Evolutionary conservation across 805 yeast species (phyloP).

Genomic region (Isabelozyma heimii): DNA sequence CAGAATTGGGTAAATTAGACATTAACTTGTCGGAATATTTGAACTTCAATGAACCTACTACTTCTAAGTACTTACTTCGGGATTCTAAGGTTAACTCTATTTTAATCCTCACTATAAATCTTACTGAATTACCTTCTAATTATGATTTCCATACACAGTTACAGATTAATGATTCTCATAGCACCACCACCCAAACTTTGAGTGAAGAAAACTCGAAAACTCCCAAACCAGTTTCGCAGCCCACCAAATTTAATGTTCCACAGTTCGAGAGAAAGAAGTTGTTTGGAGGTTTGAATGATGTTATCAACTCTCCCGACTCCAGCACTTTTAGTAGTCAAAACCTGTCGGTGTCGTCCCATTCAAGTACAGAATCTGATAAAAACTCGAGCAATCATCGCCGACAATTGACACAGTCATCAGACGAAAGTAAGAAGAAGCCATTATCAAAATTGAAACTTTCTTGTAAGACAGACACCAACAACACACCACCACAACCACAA

Average conservation of each 20-base stretch:
- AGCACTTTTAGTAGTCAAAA: not conserved
- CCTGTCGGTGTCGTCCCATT: not conserved
- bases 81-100: constrained; percentile 83
- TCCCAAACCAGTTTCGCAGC: constrained; percentile 5
- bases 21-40: constrained; percentile 74
- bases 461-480: not conserved
- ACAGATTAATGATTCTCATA: constrained; percentile 27
- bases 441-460: not conserved
- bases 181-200: not conserved
- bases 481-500: not conserved
- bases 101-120: constrained; percentile 55
- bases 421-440: not conserved
- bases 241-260: constrained; percentile 43
- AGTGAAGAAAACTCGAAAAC: not conserved
- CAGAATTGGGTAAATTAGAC: constrained; percentile 61
- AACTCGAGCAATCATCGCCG: not conserved
- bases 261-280: constrained; percentile 41
- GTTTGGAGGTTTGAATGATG: constrained; percentile 51
- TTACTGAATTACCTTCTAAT: constrained; percentile 42
- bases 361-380: not conserved
- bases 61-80: constrained; percentile 67
- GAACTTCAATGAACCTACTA: constrained; percentile 46
- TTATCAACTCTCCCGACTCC: constrained; percentile 11
- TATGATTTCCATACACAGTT: constrained; percentile 42
- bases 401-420: not conserved